phyloP scores from a whole-genome alignment of 345 rosid genomes.

The Garcia nutans region DNA sequence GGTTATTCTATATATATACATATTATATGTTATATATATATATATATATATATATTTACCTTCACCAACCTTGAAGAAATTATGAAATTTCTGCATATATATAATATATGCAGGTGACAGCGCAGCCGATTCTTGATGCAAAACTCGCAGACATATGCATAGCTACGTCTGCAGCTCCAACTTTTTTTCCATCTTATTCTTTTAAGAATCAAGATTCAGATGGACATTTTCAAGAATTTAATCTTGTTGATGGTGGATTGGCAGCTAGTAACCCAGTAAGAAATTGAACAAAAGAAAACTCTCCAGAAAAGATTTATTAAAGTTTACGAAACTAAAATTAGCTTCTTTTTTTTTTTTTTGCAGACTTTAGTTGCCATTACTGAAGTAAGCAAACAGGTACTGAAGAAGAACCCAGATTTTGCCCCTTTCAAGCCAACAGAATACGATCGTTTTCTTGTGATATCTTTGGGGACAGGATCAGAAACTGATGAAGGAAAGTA shows the following conservation, averaged over 20 bases:
- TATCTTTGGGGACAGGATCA: slow-evolving; percentile 70
- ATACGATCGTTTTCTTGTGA: slow-evolving; percentile 51
- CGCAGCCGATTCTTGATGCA: slow-evolving; percentile 44
- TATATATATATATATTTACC: no score
- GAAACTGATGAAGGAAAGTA: slow-evolving; percentile 35
- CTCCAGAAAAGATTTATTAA: neutral
- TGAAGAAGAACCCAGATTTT: slow-evolving; percentile 49
- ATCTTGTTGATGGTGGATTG: slow-evolving; percentile 70
- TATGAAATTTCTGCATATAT: no score
- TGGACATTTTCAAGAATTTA: slow-evolving; percentile 45
- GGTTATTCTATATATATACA: no score
- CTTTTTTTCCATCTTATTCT: slow-evolving; percentile 54
- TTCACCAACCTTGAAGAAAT: neutral
- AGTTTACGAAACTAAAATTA: neutral
- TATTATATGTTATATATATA: neutral
- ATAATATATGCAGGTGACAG: slow-evolving; percentile 24
- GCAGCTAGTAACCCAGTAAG: slow-evolving; percentile 72
- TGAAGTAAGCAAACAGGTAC: slow-evolving; percentile 55
- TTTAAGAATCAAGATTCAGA: slow-evolving; percentile 45
- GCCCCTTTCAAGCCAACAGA: slow-evolving; percentile 37
- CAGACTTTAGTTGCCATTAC: slow-evolving; percentile 67
- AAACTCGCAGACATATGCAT: slow-evolving; percentile 61
- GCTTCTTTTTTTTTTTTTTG: slow-evolving; percentile 7
- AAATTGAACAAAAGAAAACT: neutral
- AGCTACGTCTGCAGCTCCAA: slow-evolving; percentile 75